Conservation (phyloP, 2,329 filamentous ascomycete species). For the Alternaria sp. region DNA sequence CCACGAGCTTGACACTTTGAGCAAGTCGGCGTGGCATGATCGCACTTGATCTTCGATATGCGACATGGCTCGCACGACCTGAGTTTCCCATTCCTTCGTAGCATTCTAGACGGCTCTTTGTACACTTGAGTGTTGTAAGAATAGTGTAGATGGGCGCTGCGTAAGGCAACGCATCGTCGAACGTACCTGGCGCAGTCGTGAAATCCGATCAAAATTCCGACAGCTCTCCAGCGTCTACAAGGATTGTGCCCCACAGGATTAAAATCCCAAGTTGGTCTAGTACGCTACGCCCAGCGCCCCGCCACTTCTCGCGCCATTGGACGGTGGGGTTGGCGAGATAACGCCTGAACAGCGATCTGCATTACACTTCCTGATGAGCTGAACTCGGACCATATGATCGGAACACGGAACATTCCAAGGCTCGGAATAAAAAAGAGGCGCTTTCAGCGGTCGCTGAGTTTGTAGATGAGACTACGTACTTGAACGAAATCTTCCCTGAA, state of each 20-base stretch:
- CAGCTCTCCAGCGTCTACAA: not conserved
- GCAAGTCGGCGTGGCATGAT: constrained; percentile 48
- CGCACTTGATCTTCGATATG: constrained; percentile 49
- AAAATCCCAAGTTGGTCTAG: not conserved
- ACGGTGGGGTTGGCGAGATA: not conserved
- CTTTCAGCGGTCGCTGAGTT: not conserved
- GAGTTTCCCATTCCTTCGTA: constrained; percentile 50
- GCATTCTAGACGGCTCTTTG: constrained; percentile 29
- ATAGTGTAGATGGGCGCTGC: not conserved
- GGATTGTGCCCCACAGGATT: not conserved
- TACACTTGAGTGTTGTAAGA: constrained; percentile 1
- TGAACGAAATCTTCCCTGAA: not conserved
- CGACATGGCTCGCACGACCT: constrained; percentile 51
- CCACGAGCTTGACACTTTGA: constrained; percentile 46
- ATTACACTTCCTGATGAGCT: not conserved
- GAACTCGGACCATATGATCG: not conserved
- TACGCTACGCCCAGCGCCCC: not conserved
- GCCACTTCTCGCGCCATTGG: not conserved
- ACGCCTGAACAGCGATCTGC: not conserved
- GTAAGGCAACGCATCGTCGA: not conserved
- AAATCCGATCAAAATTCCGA: not conserved
- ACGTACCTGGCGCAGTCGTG: not conserved
- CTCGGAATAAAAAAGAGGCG: not conserved
- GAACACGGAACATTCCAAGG: not conserved
- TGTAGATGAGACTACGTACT: not conserved